Percentiles rank a stretch among this genome's conserved stretches.
Conservation (phyloP, 2,329 filamentous ascomycete species). For the Aspergillus ruber region DNA sequence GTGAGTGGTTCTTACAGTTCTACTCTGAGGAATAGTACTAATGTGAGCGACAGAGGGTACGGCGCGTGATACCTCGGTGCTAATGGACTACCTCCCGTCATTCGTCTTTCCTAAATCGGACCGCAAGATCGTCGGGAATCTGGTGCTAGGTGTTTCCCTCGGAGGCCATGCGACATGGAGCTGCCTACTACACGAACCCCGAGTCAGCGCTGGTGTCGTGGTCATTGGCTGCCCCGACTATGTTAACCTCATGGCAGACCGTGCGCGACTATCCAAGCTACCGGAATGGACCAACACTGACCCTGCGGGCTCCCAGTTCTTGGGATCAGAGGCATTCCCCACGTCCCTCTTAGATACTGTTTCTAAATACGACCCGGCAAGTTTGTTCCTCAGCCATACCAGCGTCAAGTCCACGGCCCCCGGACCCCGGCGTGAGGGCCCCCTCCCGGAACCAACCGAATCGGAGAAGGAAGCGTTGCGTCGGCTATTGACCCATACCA, state of each 20-base stretch:
- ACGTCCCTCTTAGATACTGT: constrained; percentile 58
- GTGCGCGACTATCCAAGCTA: constrained; percentile 65
- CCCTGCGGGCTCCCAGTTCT: constrained; percentile 55
- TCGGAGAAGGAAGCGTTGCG: constrained; percentile 39
- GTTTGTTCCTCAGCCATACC: constrained; percentile 58
- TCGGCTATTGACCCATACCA: constrained; percentile 35
- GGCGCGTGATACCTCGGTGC: constrained; percentile 63
- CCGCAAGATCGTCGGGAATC: constrained; percentile 52
- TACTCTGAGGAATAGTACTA: background rate
- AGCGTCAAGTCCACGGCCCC: constrained; percentile 11
- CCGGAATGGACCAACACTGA: constrained; percentile 52
- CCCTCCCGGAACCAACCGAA: constrained; percentile 33
- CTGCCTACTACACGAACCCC: constrained; percentile 66
- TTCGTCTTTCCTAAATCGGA: constrained; percentile 59
- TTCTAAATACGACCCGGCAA: constrained; percentile 65
- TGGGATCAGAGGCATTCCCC: constrained; percentile 75
- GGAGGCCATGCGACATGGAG: constrained; percentile 89
- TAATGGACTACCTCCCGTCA: constrained; percentile 72
- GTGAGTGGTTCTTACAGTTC: constrained; percentile 36
- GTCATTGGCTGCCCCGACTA: constrained; percentile 91
- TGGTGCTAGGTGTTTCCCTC: constrained; percentile 75
- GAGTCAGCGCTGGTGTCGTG: constrained; percentile 70
- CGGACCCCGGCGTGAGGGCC: constrained; percentile 21
- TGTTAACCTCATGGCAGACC: constrained; percentile 69
- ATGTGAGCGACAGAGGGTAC: constrained; percentile 49